phyloP scores from a whole-genome alignment of 768 basidiomycete species.

The Pholiota conissans region DNA sequence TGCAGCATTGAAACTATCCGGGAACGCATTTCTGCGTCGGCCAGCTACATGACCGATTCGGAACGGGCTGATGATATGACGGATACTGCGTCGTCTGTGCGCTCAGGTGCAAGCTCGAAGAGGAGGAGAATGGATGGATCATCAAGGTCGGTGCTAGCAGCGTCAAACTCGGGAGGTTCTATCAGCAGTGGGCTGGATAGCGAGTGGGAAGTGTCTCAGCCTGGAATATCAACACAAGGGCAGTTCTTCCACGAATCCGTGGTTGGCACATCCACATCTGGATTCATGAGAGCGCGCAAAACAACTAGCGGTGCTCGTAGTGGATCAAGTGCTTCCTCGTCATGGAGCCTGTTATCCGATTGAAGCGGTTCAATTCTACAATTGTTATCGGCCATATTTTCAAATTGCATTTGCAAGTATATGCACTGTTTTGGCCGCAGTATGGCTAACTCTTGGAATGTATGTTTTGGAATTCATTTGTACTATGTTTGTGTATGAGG shows the following conservation, averaged over 20 bases:
- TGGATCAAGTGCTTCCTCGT: background rate
- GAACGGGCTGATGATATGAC: background rate
- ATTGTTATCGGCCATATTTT: too few relatives aligned
- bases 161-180: background rate
- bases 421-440: too few relatives aligned
- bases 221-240: background rate
- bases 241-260: background rate
- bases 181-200: background rate
- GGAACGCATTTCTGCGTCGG: background rate
- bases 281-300: background rate
- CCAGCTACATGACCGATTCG: background rate
- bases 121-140: background rate
- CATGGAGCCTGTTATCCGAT: background rate
- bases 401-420: too few relatives aligned
- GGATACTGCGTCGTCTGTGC: conserved; percentile 1
- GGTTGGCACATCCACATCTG: background rate
- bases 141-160: background rate
- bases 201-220: background rate
- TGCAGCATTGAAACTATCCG: conserved; percentile 45
- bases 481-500: too few relatives aligned
- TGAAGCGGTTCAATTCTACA: too few relatives aligned
- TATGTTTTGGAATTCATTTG: background rate
- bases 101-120: background rate
- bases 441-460: background rate
- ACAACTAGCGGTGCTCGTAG: background rate